phyloP scores from a whole-genome alignment of 352 stramenopile species.

The Globisporangium iwayamae region DNA sequence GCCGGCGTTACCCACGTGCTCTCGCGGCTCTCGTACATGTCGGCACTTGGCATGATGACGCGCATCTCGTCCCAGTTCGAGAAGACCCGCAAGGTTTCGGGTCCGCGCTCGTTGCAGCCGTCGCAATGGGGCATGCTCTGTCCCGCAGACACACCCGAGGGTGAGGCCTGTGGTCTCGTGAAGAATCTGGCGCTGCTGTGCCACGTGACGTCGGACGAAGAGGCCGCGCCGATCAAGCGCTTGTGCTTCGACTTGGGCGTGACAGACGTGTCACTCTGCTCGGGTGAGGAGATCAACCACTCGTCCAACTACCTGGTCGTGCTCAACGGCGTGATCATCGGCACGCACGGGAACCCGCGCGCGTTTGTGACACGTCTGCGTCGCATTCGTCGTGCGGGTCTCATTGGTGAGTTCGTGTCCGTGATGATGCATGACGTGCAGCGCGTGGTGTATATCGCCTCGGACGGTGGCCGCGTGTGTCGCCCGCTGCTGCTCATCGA shows the following conservation, averaged over 20 bases:
- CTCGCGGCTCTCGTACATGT: conserved; percentile 98
- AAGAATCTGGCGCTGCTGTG: conserved; percentile 99
- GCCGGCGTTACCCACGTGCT: conserved; percentile 97
- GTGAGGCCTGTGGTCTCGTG: conserved; percentile 98
- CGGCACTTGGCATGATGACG: conserved; percentile 99
- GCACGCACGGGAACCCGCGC: conserved; percentile 91
- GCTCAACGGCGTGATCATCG: conserved; percentile 98
- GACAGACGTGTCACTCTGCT: conserved; percentile 93
- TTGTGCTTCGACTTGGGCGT: conserved; percentile 97
- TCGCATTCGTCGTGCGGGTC: conserved; percentile 76
- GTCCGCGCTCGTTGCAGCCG: conserved; percentile 96
- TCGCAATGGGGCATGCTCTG: conserved; percentile 99
- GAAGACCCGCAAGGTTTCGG: conserved; percentile 98
- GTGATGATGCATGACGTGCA: conserved; percentile 98
- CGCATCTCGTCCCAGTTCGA: conserved; percentile 99
- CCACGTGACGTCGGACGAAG: conserved; percentile 93
- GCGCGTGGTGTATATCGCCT: conserved; percentile 97
- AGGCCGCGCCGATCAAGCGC: conserved; percentile 91
- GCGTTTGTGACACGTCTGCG: conserved; percentile 87
- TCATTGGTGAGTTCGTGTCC: conserved; percentile 97
- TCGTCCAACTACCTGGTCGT: conserved; percentile 96
- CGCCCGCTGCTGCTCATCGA: conserved; percentile 95
- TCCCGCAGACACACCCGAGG: conserved; percentile 98
- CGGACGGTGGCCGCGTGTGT: conserved; percentile 97
- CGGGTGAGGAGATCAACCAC: conserved; percentile 96